phyloP scores from a whole-genome alignment of 169 alveolate species.

The Theileria sp. region DNA sequence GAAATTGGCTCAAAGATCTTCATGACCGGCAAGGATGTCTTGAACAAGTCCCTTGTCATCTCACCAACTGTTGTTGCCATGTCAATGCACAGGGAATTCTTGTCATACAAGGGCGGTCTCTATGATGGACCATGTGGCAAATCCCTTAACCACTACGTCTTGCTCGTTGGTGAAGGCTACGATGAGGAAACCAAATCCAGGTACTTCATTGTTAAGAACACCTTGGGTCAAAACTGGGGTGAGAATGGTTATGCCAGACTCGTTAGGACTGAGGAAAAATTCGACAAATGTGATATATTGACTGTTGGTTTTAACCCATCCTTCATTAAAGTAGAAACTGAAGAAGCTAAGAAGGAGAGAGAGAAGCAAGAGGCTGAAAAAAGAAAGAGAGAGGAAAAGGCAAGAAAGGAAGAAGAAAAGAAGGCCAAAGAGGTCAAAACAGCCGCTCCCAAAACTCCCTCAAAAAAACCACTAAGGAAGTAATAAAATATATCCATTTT shows the following conservation, averaged over 20 bases:
- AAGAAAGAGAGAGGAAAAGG: background rate
- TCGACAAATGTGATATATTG: constrained; percentile 58
- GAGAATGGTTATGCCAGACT: constrained; percentile 80
- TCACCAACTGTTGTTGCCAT: constrained; percentile 87
- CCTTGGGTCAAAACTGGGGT: constrained; percentile 86
- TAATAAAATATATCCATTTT: constrained; percentile 1
- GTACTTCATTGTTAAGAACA: constrained; percentile 81
- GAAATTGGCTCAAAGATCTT: constrained; percentile 20
- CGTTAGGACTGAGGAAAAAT: constrained; percentile 43
- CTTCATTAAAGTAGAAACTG: constrained; percentile 6
- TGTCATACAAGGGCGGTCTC: constrained; percentile 81
- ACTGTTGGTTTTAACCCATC: constrained; percentile 56
- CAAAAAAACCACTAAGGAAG: background rate
- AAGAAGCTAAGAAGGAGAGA: background rate
- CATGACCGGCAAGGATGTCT: constrained; percentile 58
- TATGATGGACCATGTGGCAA: constrained; percentile 69
- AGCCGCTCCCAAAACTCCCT: background rate
- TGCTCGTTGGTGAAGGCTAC: constrained; percentile 82
- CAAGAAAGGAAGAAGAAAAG: constrained; percentile 2
- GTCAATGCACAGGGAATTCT: constrained; percentile 80
- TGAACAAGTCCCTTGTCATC: constrained; percentile 63
- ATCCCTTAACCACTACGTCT: constrained; percentile 79
- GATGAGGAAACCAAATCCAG: constrained; percentile 49
- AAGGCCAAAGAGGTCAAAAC: background rate
- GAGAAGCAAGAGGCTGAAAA: background rate